Percentiles rank a stretch among this genome's conserved stretches.
phyloP scores from a whole-genome alignment of 139 green algal genomes.

The Zygnema cylindricum region DNA sequence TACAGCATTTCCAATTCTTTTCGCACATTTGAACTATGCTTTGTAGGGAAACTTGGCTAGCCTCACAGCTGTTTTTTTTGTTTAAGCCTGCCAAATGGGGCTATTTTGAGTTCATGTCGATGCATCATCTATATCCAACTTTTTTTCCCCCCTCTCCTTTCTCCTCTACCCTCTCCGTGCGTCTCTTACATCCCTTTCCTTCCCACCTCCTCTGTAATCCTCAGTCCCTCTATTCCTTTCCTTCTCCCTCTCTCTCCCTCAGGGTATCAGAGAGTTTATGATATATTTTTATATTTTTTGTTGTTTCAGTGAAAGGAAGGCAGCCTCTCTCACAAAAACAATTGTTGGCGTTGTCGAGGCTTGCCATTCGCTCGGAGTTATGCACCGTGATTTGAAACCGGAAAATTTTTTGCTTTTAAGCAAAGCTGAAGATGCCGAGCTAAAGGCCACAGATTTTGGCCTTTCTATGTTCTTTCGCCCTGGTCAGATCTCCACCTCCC shows the following conservation, averaged over 20 bases:
- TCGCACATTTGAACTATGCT: background rate
- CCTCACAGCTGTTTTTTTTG: background rate
- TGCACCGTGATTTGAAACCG: conserved; percentile 85
- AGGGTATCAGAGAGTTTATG: background rate
- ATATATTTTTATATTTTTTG: background rate
- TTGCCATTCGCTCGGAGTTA: conserved; percentile 94
- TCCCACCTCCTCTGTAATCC: background rate
- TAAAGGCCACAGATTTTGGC: conserved; percentile 96
- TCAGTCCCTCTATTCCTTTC: no score
- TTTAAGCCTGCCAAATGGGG: background rate
- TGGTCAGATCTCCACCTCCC: conserved; percentile 37
- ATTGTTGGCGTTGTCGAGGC: conserved; percentile 91
- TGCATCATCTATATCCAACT: background rate
- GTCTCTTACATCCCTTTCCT: background rate
- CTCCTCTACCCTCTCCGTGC: background rate
- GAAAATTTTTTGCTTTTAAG: conserved; percentile 97
- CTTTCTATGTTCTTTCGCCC: conserved; percentile 87
- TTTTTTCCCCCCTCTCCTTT: background rate
- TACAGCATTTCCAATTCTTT: no score
- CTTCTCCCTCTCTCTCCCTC: background rate
- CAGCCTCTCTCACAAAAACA: conserved; percentile 80
- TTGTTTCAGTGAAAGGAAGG: conserved; percentile 83
- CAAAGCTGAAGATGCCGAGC: conserved; percentile 69
- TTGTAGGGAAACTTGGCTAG: background rate
- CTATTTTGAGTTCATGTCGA: background rate